A percentile compares a stretch with the other conserved stretches of the same genome.
Evolutionary conservation across 2,329 filamentous ascomycete species (phyloP).

Genomic region (Paraconiothyrium sp.): DNA sequence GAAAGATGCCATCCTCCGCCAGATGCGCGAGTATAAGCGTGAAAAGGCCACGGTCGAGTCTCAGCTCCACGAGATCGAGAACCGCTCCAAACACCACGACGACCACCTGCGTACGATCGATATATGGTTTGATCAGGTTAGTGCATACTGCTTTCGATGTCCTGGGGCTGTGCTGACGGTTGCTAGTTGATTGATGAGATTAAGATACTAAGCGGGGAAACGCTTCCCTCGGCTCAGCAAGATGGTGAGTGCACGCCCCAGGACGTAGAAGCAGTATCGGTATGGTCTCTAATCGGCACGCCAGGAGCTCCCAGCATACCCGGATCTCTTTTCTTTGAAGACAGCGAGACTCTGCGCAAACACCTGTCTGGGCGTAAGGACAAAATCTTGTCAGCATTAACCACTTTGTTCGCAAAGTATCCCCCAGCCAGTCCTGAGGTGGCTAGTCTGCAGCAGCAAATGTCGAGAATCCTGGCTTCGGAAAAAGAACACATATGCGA

Average conservation of each 20-base stretch:
- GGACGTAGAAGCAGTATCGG: conserved; percentile 2
- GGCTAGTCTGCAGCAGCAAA: conserved; percentile 75
- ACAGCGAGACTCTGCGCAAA: conserved; percentile 73
- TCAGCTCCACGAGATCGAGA: conserved; percentile 81
- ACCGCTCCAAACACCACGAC: conserved; percentile 83
- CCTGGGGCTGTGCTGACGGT: conserved; percentile 34
- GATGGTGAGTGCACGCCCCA: conserved; percentile 23
- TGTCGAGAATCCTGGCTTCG: conserved; percentile 77
- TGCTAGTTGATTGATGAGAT: conserved; percentile 60
- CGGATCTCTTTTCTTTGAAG: conserved; percentile 64
- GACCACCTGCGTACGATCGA: conserved; percentile 92
- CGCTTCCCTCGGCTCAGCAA: conserved; percentile 32
- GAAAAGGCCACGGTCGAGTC: conserved; percentile 84
- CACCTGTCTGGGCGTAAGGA: conserved; percentile 81
- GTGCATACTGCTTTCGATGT: conserved; percentile 39
- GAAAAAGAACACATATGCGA: conserved; percentile 85
- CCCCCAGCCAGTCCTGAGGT: conserved; percentile 71
- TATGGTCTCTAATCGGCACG: conserved; percentile 19
- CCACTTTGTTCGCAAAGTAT: conserved; percentile 68
- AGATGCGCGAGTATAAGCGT: conserved; percentile 98
- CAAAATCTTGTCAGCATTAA: conserved; percentile 78
- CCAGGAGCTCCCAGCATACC: conserved; percentile 54
- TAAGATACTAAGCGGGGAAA: conserved; percentile 53
- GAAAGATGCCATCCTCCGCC: conserved; percentile 95
- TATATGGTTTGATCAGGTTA: conserved; percentile 92